These are phyloP conservation scores for Solanum sitiens DNA, from an alignment of 257 asterid species.

Conservation along the genomic window DNA sequence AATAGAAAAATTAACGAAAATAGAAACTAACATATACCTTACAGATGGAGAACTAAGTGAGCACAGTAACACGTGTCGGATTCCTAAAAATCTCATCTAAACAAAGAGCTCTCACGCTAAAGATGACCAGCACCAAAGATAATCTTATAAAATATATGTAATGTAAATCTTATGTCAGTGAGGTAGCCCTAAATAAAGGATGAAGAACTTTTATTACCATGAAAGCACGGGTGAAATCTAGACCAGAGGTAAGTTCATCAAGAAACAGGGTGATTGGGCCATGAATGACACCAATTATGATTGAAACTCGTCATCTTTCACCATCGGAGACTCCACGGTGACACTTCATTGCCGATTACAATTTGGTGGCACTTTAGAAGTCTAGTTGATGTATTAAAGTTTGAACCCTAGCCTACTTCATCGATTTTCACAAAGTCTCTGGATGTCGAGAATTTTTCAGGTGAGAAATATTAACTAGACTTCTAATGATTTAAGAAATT, in stretches of 20 bases:
- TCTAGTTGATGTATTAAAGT: neutral
- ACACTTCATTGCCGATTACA: neutral
- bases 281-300: too few species aligned
- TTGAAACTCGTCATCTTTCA: neutral
- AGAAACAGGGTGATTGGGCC: neutral
- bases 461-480: neutral
- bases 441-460: neutral
- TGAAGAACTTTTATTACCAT: neutral
- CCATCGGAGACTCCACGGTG: neutral
- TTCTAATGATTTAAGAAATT: neutral
- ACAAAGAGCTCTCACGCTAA: neutral
- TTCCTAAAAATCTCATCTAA: neutral
- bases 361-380: neutral
- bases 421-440: neutral
- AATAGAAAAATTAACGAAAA: too few species aligned
- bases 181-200: neutral
- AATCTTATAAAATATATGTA: neutral
- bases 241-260: neutral
- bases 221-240: neutral
- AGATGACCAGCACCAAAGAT: neutral
- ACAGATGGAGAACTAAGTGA: too few species aligned
- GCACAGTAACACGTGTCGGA: neutral
- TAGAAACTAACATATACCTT: too few species aligned
- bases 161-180: neutral
- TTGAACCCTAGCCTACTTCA: neutral